These are phyloP conservation scores for Actinomortierella wolfii DNA, from an alignment of 371 early-diverging fungal species.

Conservation along the genomic window DNA sequence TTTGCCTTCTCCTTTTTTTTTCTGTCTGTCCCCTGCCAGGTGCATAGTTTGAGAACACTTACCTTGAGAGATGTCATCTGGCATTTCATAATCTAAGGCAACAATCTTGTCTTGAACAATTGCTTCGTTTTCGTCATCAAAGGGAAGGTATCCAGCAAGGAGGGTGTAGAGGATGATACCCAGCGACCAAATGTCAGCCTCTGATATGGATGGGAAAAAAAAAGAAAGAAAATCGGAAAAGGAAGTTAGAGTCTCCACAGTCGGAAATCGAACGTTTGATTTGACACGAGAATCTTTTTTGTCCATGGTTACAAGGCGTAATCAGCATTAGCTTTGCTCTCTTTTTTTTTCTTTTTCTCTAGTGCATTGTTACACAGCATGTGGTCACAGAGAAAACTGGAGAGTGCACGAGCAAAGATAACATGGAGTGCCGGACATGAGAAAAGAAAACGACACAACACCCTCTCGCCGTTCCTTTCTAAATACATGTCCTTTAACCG, in stretches of 20 bases:
- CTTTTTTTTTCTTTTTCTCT: too few species aligned
- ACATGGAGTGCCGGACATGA: too few species aligned
- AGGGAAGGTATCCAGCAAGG: constrained; percentile 81
- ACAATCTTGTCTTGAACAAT: constrained; percentile 74
- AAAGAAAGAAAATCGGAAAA: constrained; percentile 6
- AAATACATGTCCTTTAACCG: too few species aligned
- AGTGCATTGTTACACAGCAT: background rate
- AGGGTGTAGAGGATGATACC: constrained; percentile 85
- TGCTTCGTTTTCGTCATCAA: constrained; percentile 82
- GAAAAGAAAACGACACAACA: too few species aligned
- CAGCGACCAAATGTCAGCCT: constrained; percentile 89
- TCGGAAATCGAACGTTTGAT: too few species aligned
- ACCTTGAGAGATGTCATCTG: constrained; percentile 66
- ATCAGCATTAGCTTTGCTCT: too few species aligned
- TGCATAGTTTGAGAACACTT: constrained; percentile 7
- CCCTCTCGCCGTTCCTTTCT: too few species aligned
- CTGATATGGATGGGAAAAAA: constrained; percentile 30
- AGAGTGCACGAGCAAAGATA: background rate
- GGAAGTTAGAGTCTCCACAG: background rate
- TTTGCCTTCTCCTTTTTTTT: too few species aligned
- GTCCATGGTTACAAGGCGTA: too few species aligned
- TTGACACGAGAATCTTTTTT: too few species aligned
- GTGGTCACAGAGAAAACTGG: background rate
- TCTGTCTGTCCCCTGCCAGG: too few species aligned
- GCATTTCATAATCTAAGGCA: constrained; percentile 73